Base-by-base conservation (phyloP, 352 stramenopile genomes). In the Phytophthora uliginosa region DNA sequence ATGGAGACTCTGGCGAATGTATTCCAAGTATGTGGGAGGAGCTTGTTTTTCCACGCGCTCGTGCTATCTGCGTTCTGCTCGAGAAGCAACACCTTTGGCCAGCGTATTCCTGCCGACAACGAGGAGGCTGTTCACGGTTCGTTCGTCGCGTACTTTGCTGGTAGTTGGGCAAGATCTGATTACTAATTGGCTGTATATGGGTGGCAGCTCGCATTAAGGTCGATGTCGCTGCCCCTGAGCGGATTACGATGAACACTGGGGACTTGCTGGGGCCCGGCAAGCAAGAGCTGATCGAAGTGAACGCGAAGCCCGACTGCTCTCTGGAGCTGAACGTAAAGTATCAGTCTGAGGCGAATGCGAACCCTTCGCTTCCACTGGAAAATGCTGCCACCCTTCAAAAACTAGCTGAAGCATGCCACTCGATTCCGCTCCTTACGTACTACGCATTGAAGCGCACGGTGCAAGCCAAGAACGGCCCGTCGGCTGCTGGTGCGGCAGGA, bases 1-100 rank as follows among this genome's bases (percentile, higher is more conserved):
- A 76, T 74, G 4, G 78, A 78, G 55, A 94, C 84, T 6, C 64
- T 97, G 24, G 73, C 66, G 15, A 90, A 77, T 24, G 83, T 95
- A 51, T 75, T 97, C n/a, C 80, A 93, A 73, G 86, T 97, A 40
- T 93, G 85, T 58, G 88, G 88, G 3, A 82, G 94, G 63, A 97
- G 88, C 67, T 66, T 97, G n/a, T 92, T 95, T 53, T 97, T 97
- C 75, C 88, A 97, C 59, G 91, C 88, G 22, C 72, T 95, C 9
- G 60, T 97, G 22, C 73, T 95, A 5, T 94, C 87, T 22, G 84
- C 80, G 1, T 97, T 97, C 60, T 85, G 76, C 57, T 90, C 83
- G 10, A 86, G 79, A 68, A 91, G 80, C 57, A 94, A 86, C 51
- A 82, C 78, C 2, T 95, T 95, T 77, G 90, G 90, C 4, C 83